Evolutionary conservation across 1,284 basidiomycete genomes (phyloP), one percentile per base, ranked within the genome.

Genomic region (Apiotrichum mycotoxinovorans): DNA sequence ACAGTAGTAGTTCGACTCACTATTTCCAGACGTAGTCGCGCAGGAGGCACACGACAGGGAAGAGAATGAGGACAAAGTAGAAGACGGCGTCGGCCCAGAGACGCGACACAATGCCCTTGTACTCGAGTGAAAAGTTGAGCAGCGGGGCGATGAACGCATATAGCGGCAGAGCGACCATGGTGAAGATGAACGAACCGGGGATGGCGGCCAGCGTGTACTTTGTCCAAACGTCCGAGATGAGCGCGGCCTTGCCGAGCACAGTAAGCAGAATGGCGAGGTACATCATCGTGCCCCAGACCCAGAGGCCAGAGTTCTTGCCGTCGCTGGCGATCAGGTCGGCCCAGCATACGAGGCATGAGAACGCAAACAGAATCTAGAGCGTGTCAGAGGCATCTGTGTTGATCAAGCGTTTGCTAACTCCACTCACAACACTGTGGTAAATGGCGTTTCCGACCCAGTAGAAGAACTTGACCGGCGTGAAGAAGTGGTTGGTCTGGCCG

Each of bases 191-290:
- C 2, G 96, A 98, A 10, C 96, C 96, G 0, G 95, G 96, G 52
- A 97, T 97, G 7, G 94, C 91, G 46, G 91, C 90, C 40, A 94
- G 88, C 3, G 94, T 98, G 74, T 98, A 98, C 74, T 98, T 98
- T 2, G 95, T 98, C 96, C 95, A 99, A n/a, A 98, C 78, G 67
- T 98, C 95, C 9, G 95, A 98, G 50, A 98, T 89, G 56, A 99
- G 78, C 1, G 95, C 95, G 10, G 96, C 96, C 76, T 98, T 99
- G 47, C 94, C 95, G 9, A 99, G 83, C 10, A 98, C 95, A 0
- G 95, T 98, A 54, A 97, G 81, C 34, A 98, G 82, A 7, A 97
- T 91, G 2, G 89, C 85, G 47, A 98, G 84, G 75, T 98, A 98
- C 18, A 98, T 79, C 20, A 89, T 89, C 4, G 92, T 97, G 51